Base-by-base conservation (phyloP, 2,329 filamentous ascomycete species). In the Amylocarpus encephaloides region DNA sequence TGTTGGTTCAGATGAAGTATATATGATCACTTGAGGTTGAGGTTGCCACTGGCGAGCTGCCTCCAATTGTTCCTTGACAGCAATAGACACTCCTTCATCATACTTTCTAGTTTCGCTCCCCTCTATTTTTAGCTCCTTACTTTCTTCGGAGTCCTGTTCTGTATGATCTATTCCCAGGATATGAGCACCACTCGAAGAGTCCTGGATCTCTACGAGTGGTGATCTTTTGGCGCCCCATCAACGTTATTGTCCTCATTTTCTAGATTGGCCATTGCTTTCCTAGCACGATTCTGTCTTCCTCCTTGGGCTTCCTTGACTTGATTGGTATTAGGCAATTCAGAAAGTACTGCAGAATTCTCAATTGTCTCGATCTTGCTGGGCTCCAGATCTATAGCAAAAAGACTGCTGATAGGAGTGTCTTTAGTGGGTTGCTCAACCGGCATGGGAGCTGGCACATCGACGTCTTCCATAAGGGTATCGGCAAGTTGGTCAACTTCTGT, bases 171-270 rank as follows among this genome's bases (percentile, higher is more conserved):
- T 49, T 55, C 58, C 63, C 64, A 67, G 64, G 64, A 56, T 38
- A 39, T 43, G 45, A 56, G 54, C 49, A 64, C 62, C 66, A 67
- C 65, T 62, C 64, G 63, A 52, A 64, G 57, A 61, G 48, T 53
- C 66, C 64, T 67, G 65, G 62, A 56, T 51, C 56, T 54, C 53
- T 66, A 66, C 60, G 62, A 66, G 63, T 67, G 66, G 59, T 49
- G 51, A 39, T 45, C 59, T 63, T 68, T 68, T 67, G 50, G 52
- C 48, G 34, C 45, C 26, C 33, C 13, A 30, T 36, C 39, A 34
- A n/a, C 29, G 32, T 13, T 33, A 36, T 36, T 16, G 12, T 16
- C 34, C 15, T 3, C 34, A 36, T 36, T 36, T 36, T 36, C 34
- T 10, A 5, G 34, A 13, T 29, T 40, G 12, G 34, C 6, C 26